A percentile compares a stretch with the other conserved stretches of the same genome.
These are phyloP conservation scores for Kuraishia floccosa DNA, from an alignment of 805 yeast species.

Conservation along the genomic window DNA sequence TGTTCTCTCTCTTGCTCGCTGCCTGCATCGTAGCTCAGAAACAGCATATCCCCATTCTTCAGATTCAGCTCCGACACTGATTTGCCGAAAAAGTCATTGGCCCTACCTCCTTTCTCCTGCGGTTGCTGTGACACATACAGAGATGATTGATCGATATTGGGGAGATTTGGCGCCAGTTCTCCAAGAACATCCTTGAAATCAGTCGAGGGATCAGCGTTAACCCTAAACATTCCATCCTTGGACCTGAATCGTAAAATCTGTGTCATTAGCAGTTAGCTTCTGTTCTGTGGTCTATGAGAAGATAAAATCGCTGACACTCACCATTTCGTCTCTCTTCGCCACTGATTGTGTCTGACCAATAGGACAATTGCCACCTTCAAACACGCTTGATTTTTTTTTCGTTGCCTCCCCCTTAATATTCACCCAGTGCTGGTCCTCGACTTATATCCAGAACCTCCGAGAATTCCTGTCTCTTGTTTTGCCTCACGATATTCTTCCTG, in stretches of 20 bases:
- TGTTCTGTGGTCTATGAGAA: neutral
- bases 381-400: no score
- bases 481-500: no score
- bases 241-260: slow-evolving; percentile 71
- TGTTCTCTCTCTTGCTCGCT: no score
- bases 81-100: slow-evolving; percentile 14
- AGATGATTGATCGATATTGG: slow-evolving; percentile 18
- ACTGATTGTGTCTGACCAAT: no score
- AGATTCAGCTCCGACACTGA: slow-evolving; percentile 32
- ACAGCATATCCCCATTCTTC: slow-evolving; percentile 52
- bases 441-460: no score
- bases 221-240: slow-evolving; percentile 73
- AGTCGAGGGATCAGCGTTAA: slow-evolving; percentile 17
- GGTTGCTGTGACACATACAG: slow-evolving; percentile 34
- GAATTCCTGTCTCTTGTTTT: no score
- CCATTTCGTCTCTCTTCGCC: no score
- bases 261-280: no score
- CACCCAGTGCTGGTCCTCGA: no score
- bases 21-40: slow-evolving; percentile 24
- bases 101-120: slow-evolving; percentile 27
- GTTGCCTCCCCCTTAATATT: no score
- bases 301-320: neutral
- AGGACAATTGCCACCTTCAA: no score
- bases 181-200: slow-evolving; percentile 12
- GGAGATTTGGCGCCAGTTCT: slow-evolving; percentile 18